Evolutionary conservation across 208 protist genomes (phyloP), one percentile per base, ranked within the genome.

Genomic region (Naegleria fowleri): DNA sequence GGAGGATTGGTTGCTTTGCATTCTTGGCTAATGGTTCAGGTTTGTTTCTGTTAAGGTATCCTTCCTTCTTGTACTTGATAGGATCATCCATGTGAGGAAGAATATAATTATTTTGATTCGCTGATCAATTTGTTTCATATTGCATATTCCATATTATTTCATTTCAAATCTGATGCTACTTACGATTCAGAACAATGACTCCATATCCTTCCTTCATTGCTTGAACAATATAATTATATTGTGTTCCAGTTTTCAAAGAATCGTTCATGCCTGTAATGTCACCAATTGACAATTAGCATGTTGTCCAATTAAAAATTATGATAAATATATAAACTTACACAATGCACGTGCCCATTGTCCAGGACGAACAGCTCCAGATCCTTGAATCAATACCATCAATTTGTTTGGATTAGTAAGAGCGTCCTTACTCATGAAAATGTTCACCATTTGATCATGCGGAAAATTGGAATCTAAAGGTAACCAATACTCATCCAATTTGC

Each of bases 121-220:
- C 6, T 11, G 29, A 48, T 86, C 4, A 1, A 7, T 48, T 48
- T 67, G 19, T 67, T 67, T 67, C 15, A 67, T 67, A 67, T 25
- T 25, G 19, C 16, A 76, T 76, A 33, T 76, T 76, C 16, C 19
- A 25, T 25, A 67, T 67, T 67, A 25, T 67, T 67, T 33, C 16
- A 76, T 19, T 33, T 76, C 29, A 33, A 33, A 33, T 76, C 29
- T 4, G 55, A 67, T 67, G 11, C 29, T 29, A 29, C 16, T 51
- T 48, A 22, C 38, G 85, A 39, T 88, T 88, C 15, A 88, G 38
- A n/a, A 88, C 85, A 59, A 88, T 88, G 5, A 88, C 85, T 43
- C 85, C 85, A 88, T 88, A 88, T 15, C 85, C 85, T 40, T 51
- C 43, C 22, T 38, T 11, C 43, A 40, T 51, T 16, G 85, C 85